Conservation (phyloP, 148 eudicot species). For the Hydrangea macrophylla region DNA sequence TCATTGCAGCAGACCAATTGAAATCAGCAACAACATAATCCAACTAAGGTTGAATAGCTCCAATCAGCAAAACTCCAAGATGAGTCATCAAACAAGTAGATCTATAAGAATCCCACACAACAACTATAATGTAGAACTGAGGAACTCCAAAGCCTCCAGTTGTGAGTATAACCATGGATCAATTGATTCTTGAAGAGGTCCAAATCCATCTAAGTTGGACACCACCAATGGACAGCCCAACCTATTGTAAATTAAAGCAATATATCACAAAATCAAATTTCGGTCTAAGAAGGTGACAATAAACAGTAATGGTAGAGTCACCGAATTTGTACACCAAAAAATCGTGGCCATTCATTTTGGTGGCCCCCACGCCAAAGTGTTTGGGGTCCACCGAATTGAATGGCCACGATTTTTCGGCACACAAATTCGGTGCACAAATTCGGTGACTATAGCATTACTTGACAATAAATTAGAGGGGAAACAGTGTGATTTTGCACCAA, state of each 20-base stretch:
- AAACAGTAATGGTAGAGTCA: no score
- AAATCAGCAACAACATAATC: slow-evolving; percentile 58
- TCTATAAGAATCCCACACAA: slow-evolving; percentile 33
- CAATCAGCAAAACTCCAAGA: slow-evolving; percentile 53
- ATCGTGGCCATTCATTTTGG: no score
- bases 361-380: no score
- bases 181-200: slow-evolving; percentile 39
- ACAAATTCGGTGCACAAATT: no score
- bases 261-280: slow-evolving; percentile 53
- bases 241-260: slow-evolving; percentile 56
- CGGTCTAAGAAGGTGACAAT: slow-evolving; percentile 33
- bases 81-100: slow-evolving; percentile 44
- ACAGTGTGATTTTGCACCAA: slow-evolving; percentile 21
- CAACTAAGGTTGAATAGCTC: slow-evolving; percentile 71
- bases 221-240: slow-evolving; percentile 37
- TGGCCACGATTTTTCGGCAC: no score
- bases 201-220: slow-evolving; percentile 51
- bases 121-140: slow-evolving; percentile 40
- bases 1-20: slow-evolving; percentile 59
- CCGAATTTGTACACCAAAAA: no score
- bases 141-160: slow-evolving; percentile 55
- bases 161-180: slow-evolving; percentile 35
- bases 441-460: no score
- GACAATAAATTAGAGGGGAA: slow-evolving; percentile 12
- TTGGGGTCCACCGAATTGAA: no score